These are phyloP conservation scores for Penicillium sp. DNA, from an alignment of 2,329 filamentous ascomycete species.

Conservation along the genomic window DNA sequence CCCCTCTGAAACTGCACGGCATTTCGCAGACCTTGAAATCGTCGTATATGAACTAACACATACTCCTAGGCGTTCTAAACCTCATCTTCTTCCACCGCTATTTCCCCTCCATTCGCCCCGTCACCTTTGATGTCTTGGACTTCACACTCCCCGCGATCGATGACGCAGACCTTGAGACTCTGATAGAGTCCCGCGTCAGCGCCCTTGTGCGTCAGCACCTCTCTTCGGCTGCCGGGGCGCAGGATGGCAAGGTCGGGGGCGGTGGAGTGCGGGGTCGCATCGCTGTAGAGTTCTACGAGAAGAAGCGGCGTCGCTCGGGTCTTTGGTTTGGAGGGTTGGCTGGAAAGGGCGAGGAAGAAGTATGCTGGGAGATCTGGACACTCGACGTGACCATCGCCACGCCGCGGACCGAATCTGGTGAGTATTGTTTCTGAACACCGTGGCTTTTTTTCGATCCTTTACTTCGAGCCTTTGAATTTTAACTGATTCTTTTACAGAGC, in stretches of 20 bases:
- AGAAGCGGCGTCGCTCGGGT: constrained; percentile 75
- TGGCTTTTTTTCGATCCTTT: neutral
- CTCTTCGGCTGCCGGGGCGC: constrained; percentile 52
- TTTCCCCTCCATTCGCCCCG: constrained; percentile 79
- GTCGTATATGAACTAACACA: neutral
- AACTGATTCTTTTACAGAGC: constrained; percentile 52
- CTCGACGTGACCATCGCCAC: constrained; percentile 89
- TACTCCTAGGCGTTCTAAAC: constrained; percentile 72
- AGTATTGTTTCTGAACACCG: too few species aligned
- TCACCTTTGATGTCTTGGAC: constrained; percentile 83
- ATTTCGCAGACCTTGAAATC: neutral
- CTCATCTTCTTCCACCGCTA: constrained; percentile 99
- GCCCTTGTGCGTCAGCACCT: constrained; percentile 73
- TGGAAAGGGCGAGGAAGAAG: constrained; percentile 74
- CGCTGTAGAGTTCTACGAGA: constrained; percentile 90
- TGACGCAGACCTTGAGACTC: constrained; percentile 83
- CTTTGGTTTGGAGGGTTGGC: constrained; percentile 56
- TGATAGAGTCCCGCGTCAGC: constrained; percentile 83
- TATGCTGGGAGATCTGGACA: constrained; percentile 96
- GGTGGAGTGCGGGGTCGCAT: constrained; percentile 70
- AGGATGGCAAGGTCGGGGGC: constrained; percentile 35
- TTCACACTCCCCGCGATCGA: constrained; percentile 84
- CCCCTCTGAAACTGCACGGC: neutral
- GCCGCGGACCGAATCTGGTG: constrained; percentile 81
- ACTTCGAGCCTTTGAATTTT: neutral